Percentiles rank a stretch among this genome's conserved stretches.
phyloP scores from a whole-genome alignment of 139 green algal genomes.

The Choricystis sp. region DNA sequence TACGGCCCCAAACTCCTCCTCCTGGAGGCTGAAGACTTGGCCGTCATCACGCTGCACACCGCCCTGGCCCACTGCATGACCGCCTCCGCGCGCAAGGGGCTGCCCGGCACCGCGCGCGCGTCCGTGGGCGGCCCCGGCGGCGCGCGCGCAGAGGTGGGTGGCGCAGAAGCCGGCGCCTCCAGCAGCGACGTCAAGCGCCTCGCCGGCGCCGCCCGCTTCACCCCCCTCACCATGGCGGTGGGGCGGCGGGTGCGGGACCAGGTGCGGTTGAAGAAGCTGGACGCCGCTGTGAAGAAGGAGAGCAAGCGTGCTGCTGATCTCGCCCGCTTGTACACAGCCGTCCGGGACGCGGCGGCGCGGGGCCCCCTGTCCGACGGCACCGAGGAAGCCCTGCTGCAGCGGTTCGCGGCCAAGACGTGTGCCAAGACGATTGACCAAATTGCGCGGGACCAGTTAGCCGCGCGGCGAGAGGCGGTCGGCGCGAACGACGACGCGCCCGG shows the following conservation, averaged over 20 bases:
- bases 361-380: no score
- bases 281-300: neutral
- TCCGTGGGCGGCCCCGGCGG: slow-evolving; percentile 1
- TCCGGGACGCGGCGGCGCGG: no score
- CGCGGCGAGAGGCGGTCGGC: slow-evolving; percentile 5
- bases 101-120: neutral
- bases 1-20: slow-evolving; percentile 44
- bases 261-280: neutral
- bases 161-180: neutral
- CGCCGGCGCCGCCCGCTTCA: neutral
- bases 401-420: no score
- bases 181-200: neutral
- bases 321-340: no score
- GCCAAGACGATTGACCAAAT: no score
- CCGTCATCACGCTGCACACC: slow-evolving; percentile 38
- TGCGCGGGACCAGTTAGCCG: no score
- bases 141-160: slow-evolving; percentile 7
- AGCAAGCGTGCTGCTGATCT: no score
- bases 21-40: slow-evolving; percentile 31
- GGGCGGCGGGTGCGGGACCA: neutral
- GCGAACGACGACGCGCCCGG: slow-evolving; percentile 7
- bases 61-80: slow-evolving; percentile 2
- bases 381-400: no score
- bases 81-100: neutral
- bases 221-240: neutral